Base-by-base conservation (phyloP, 176 grass and related monocot genomes). In the Aegilops sharonensis region DNA sequence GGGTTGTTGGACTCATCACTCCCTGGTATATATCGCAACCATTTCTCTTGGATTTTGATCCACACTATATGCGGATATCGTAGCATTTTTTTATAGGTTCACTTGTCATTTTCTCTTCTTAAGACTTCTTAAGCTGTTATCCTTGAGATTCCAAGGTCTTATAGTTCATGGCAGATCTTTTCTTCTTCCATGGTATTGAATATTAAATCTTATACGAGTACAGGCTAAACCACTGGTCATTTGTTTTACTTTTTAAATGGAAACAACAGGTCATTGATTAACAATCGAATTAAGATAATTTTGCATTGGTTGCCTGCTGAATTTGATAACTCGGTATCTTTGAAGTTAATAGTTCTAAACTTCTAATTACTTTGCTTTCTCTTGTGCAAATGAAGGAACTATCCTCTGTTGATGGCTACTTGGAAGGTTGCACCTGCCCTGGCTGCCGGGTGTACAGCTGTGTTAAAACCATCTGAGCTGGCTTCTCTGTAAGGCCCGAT, bases 391-490 rank as follows among this genome's bases (percentile, higher is more conserved):
- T 83, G 47, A 83, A 98, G 96, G 96, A 98, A 98, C 60, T 98
- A 98, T 92, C 96, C 96, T 85, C 85, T 98, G 64, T 78, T 98
- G 80, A 98, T 98, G 96, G 93, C 91, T 88, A 81, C 91, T 77
- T 98, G 96, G 96, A 98, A 98, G 86, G 96, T 98, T 56, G 96
- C 96, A 83, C 96, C 96, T 90, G 90, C 93, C 45, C 88, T 95
- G 83, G 96, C 96, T 90, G 93, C 96, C 81, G 96, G 93, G 21
- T 98, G 96, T 80, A 95, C 96, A 83, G 90, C 96, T 91, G 75
- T 98, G 35, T 60, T 98, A 69, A 98, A 98, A 29, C 96, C 96
- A 18, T 98, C 96, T 2, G 96, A 98, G 59, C 69, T 98, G 84
- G 86, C 86, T 85, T 98, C 96, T 43, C 40, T 95, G 96, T 98